These are phyloP conservation scores for Nannochloris sp. DNA, from an alignment of 139 green algal genomes.

Conservation along the genomic window DNA sequence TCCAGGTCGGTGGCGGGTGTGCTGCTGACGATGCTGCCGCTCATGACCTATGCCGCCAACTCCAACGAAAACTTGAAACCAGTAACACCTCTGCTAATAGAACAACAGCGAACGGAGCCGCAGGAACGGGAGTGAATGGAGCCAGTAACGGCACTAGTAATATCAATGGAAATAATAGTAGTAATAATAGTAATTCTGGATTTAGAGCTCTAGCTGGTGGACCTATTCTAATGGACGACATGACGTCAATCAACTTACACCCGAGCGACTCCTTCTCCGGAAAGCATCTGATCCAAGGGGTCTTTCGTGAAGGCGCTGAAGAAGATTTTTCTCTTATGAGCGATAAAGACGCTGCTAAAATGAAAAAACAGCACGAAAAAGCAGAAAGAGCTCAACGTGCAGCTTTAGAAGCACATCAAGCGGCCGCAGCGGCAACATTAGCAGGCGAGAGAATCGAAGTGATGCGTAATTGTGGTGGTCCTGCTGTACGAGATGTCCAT, in stretches of 20 bases:
- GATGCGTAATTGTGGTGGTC: slow-evolving; percentile 39
- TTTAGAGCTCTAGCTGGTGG: slow-evolving; percentile 24
- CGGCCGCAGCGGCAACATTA: background rate
- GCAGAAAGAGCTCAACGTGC: slow-evolving; percentile 40
- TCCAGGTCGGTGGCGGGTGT: slow-evolving; percentile 21
- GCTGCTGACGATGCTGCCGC: slow-evolving; percentile 19
- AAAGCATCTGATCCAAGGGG: slow-evolving; percentile 37
- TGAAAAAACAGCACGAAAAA: slow-evolving; percentile 49
- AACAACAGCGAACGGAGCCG: no score
- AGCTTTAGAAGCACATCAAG: slow-evolving; percentile 34
- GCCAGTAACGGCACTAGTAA: no score
- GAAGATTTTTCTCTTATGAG: slow-evolving; percentile 30
- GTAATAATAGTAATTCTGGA: background rate
- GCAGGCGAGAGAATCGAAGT: slow-evolving; percentile 31
- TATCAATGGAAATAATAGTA: background rate
- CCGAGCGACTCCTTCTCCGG: slow-evolving; percentile 23
- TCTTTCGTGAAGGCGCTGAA: slow-evolving; percentile 14
- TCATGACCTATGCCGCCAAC: slow-evolving; percentile 9
- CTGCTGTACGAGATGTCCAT: slow-evolving; percentile 57
- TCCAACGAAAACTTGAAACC: slow-evolving; percentile 15
- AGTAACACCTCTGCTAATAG: no score
- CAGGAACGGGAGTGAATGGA: no score
- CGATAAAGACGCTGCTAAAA: slow-evolving; percentile 57
- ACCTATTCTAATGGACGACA: slow-evolving; percentile 30
- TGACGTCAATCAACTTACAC: slow-evolving; percentile 24